Conservation (phyloP, 2,329 filamentous ascomycete species). For the Clonostachys rosea region DNA sequence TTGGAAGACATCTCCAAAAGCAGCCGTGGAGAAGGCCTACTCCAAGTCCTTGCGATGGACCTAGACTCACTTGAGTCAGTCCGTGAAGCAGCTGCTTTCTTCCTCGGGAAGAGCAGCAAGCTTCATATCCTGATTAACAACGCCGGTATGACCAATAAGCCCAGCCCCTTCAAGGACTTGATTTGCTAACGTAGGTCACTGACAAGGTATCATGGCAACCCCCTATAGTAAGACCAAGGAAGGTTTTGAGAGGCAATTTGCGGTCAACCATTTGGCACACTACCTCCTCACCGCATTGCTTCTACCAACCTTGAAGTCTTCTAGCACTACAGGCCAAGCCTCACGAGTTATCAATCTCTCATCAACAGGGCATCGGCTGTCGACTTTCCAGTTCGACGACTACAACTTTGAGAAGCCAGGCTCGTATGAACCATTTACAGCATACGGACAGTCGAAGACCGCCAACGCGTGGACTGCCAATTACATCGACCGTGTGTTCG, state of each 20-base stretch:
- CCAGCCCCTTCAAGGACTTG: too few species aligned
- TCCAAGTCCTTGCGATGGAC: constrained; percentile 26
- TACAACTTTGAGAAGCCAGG: neutral
- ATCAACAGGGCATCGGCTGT: neutral
- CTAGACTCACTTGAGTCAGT: constrained; percentile 21
- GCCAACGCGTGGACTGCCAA: neutral
- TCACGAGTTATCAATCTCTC: neutral
- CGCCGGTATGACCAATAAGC: constrained; percentile 17
- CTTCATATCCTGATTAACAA: constrained; percentile 32
- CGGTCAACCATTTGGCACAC: constrained; percentile 38
- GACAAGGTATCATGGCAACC: constrained; percentile 27
- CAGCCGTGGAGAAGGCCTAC: constrained; percentile 7
- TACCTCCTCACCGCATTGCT: constrained; percentile 40
- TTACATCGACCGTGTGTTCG: neutral
- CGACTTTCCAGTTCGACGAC: neutral
- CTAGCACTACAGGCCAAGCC: neutral
- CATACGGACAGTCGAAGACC: neutral
- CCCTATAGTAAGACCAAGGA: constrained; percentile 26
- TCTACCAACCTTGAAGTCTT: constrained; percentile 14
- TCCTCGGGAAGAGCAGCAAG: constrained; percentile 7
- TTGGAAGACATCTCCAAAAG: constrained; percentile 12
- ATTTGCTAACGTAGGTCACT: too few species aligned
- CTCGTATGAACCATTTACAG: neutral
- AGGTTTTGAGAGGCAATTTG: constrained; percentile 37
- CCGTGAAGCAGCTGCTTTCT: constrained; percentile 10